These are phyloP conservation scores for Phyllosticta citribraziliensis DNA, from an alignment of 2,329 filamentous ascomycete species.

Conservation along the genomic window DNA sequence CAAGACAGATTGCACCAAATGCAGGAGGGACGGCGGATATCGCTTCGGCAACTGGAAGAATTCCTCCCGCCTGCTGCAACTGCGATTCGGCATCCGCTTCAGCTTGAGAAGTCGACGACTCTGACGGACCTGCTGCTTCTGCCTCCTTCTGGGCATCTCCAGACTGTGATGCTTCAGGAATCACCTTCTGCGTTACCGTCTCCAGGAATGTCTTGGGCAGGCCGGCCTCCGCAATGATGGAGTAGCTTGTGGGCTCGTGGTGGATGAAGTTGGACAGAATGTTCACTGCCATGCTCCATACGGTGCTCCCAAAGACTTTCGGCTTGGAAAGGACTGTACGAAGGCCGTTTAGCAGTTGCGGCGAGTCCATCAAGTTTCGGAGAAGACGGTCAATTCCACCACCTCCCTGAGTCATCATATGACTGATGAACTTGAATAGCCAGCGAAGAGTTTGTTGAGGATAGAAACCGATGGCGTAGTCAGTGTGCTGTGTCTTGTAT, in stretches of 20 bases:
- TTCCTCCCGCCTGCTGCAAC: constrained; percentile 50
- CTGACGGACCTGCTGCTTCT: constrained; percentile 14
- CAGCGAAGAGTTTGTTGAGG: constrained; percentile 90
- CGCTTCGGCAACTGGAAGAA: constrained; percentile 79
- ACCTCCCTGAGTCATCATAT: constrained; percentile 76
- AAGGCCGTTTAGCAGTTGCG: constrained; percentile 69
- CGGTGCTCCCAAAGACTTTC: constrained; percentile 73
- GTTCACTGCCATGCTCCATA: constrained; percentile 90
- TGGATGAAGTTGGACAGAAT: constrained; percentile 96
- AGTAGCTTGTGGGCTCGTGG: constrained; percentile 95
- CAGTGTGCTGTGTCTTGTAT: constrained; percentile 71
- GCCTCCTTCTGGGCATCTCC: neutral
- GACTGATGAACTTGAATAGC: constrained; percentile 91
- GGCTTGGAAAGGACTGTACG: constrained; percentile 74
- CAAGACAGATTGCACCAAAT: constrained; percentile 88
- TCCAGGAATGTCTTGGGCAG: constrained; percentile 79
- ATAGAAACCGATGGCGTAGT: constrained; percentile 88
- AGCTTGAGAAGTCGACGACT: neutral
- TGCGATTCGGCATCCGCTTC: neutral
- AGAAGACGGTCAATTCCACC: constrained; percentile 83
- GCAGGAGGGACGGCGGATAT: constrained; percentile 79
- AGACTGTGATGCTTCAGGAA: constrained; percentile 18
- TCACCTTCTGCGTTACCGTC: constrained; percentile 52
- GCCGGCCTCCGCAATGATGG: constrained; percentile 87
- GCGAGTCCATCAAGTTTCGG: constrained; percentile 89